These are phyloP conservation scores for Apophysomyces variabilis DNA, from an alignment of 371 early-diverging fungal species.

Conservation along the genomic window DNA sequence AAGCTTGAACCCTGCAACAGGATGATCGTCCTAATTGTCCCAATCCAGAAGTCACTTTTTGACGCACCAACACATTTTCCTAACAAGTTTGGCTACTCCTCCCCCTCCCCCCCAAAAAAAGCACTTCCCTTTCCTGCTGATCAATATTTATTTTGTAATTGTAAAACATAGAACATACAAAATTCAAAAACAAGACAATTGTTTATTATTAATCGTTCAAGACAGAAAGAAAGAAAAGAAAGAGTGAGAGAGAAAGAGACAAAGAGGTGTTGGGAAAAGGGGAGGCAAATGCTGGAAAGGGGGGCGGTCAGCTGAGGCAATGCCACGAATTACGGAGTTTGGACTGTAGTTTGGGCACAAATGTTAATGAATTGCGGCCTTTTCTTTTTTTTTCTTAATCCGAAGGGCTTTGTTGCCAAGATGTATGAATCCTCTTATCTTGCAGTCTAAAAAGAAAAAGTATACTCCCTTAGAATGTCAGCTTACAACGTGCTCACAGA, in stretches of 20 bases:
- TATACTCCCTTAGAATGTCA: slow-evolving; percentile 2
- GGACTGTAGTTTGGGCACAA: background rate
- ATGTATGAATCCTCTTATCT: slow-evolving; percentile 31
- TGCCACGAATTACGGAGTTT: background rate
- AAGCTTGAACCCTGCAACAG: slow-evolving; percentile 8
- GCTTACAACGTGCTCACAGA: slow-evolving; percentile 10
- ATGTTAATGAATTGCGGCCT: background rate
- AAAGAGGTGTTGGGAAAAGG: no score
- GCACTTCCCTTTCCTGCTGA: background rate
- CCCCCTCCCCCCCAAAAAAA: background rate
- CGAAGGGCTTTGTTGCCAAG: slow-evolving; percentile 24
- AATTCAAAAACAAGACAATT: no score
- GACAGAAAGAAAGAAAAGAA: no score
- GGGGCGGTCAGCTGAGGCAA: background rate
- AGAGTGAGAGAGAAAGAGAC: no score
- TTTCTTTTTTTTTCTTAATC: slow-evolving; percentile 5
- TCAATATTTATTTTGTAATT: no score
- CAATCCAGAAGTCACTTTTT: background rate
- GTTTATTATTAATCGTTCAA: no score
- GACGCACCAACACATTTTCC: slow-evolving; percentile 6
- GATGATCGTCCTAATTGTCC: slow-evolving; percentile 6
- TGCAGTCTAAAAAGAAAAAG: background rate
- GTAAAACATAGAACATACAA: no score
- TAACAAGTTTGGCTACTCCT: slow-evolving; percentile 6
- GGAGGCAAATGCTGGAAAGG: background rate